A percentile compares a stretch with the other conserved stretches of the same genome.
phyloP scores from a whole-genome alignment of 2,329 filamentous ascomycete species.

The Botrytis sinoallii region DNA sequence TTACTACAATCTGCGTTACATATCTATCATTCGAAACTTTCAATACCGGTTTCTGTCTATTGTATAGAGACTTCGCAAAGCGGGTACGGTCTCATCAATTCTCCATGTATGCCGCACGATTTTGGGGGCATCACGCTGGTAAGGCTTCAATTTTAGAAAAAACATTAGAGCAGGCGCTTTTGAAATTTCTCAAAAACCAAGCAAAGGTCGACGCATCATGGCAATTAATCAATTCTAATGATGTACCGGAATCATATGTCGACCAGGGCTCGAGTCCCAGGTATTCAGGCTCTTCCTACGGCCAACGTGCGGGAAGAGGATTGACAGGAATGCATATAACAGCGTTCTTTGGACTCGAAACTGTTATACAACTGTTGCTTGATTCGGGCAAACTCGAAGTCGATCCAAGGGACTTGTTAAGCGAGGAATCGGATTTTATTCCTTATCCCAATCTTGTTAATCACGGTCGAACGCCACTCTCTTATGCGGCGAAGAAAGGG shows the following conservation, averaged over 20 bases:
- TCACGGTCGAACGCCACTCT: not conserved
- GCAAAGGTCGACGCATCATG: not conserved
- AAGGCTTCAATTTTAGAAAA: not conserved
- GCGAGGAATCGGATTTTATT: rapidly evolving
- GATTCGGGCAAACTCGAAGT: not conserved
- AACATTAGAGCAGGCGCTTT: rapidly evolving
- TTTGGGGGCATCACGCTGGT: not conserved
- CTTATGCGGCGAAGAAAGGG: not conserved
- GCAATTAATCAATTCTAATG: rapidly evolving
- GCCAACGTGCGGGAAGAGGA: not conserved
- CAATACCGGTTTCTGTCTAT: slow-evolving; percentile 26
- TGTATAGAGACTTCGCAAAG: slow-evolving; percentile 25
- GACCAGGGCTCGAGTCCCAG: not conserved
- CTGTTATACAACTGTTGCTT: not conserved
- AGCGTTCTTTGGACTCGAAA: slow-evolving; percentile 5
- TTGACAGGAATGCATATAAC: not conserved
- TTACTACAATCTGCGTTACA: slow-evolving; percentile 31
- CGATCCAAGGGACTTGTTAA: not conserved
- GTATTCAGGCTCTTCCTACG: no score
- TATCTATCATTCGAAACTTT: slow-evolving; percentile 37
- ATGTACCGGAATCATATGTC: rapidly evolving
- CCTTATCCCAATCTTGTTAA: no score
- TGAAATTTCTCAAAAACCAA: not conserved
- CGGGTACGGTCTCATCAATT: slow-evolving; percentile 22
- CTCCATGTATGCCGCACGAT: not conserved